A percentile compares a stretch with the other conserved stretches of the same genome.
Evolutionary conservation across 805 yeast species (phyloP).

Genomic region (Candida nitratophila): DNA sequence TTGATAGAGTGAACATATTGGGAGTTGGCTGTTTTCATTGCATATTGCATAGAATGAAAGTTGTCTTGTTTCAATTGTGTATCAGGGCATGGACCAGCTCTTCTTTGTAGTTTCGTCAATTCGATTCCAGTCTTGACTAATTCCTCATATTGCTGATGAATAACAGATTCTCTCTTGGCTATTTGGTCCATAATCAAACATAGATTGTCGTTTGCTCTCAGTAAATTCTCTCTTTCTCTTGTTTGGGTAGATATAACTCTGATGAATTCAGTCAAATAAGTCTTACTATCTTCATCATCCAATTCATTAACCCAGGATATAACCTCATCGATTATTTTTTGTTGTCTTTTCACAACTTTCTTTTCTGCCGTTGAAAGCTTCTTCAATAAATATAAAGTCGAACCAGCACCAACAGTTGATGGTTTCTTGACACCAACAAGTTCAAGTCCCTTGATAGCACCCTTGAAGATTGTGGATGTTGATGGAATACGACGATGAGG

Average conservation of each 20-base stretch:
- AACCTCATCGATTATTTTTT: conserved; percentile 25
- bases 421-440: conserved; percentile 19
- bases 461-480: not conserved
- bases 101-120: not conserved
- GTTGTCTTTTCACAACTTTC: no score
- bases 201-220: not conserved
- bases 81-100: not conserved
- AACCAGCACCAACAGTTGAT: conserved; percentile 18
- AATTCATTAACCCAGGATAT: conserved; percentile 34
- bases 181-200: not conserved
- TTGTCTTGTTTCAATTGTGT: not conserved
- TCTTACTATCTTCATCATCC: conserved; percentile 32
- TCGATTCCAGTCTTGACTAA: not conserved
- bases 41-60: not conserved
- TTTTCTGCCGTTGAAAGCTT: conserved; percentile 29
- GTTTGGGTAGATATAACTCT: conserved; percentile 32
- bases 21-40: not conserved
- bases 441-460: conserved; percentile 10
- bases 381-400: conserved; percentile 26
- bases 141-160: not conserved
- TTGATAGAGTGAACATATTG: not conserved
- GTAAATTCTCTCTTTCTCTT: conserved; percentile 10
- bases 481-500: not conserved
- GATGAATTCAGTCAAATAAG: conserved; percentile 33
- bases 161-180: not conserved